Evolutionary conservation across 73 alveolate species (phyloP), one percentile per base, ranked within the genome.

Genomic region (Blepharisma stoltei): DNA sequence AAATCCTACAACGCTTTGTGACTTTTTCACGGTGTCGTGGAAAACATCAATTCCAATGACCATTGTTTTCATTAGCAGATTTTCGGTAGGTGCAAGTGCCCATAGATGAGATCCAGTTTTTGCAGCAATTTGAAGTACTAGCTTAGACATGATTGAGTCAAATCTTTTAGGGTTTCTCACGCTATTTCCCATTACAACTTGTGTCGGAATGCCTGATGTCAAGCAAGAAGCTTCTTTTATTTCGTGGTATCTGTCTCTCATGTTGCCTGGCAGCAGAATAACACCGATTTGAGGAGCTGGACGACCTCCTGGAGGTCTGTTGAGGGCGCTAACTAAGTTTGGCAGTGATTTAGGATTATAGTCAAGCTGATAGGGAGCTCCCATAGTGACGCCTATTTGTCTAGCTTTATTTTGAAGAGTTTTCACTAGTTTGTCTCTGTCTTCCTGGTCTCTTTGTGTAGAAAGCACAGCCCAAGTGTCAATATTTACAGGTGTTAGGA

Each of bases 51-150:
- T 81, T 6, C 90, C 90, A 11, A 78, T 50, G 37, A 83, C 85
- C 90, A 83, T 83, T 9, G 86, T 83, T 20, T n/a, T n/a, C 32
- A 44, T 92, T 77, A 77, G 55, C 50, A 83, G 86, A 67, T 86
- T 70, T 55, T 92, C 83, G 32, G 96, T 96, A 54, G 95, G 80
- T 70, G 76, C 82, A 69, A 85, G 92, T 48, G 97, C 86, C 99
- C 99, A 96, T 32, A 98, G 98, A 54, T 85, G 86, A 54, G 97
- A 96, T 23, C 97, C 98, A n/a, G 84, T 80, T 73, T 94, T 96
- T 20, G 98, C 99, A 69, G 89, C 89, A 7, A 94, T 88, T 86
- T 96, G 91, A 66, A 94, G 88, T 69, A 96, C 67, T 20, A 96
- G 85, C 83, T 96, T 96, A 71, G 88, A 85, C 73, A 90, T 86